Percentiles rank a stretch among this genome's conserved stretches.
Evolutionary conservation across 1,284 basidiomycete genomes (phyloP).

Genomic region (Gymnopus androsaceus): DNA sequence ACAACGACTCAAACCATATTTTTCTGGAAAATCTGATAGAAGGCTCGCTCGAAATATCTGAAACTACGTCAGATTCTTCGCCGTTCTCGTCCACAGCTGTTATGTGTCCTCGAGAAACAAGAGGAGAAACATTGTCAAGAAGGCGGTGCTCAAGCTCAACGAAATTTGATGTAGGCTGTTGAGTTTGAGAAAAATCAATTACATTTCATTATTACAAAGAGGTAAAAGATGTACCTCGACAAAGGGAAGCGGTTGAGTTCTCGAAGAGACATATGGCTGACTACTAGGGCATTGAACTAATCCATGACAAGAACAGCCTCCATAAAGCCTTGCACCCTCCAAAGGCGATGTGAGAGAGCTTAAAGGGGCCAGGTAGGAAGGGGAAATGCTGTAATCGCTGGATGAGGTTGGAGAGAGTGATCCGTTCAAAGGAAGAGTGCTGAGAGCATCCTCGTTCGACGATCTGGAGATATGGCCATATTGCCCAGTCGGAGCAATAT

Average conservation of each 20-base stretch:
- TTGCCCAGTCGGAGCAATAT: too few species aligned
- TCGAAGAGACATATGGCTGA: conserved; percentile 3
- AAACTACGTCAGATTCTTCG: conserved; percentile 25
- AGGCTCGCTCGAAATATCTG: conserved; percentile 41
- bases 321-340: conserved; percentile 6
- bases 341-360: neutral
- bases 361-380: conserved; percentile 2
- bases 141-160: neutral
- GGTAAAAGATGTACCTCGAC: neutral
- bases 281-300: conserved; percentile 13
- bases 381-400: conserved; percentile 20
- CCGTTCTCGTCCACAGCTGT: conserved; percentile 20
- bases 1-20: conserved; percentile 76
- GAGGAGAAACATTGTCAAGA: neutral
- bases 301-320: conserved; percentile 21
- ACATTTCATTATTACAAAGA: neutral
- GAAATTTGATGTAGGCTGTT: neutral
- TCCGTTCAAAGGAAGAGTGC: neutral
- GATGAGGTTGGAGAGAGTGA: conserved; percentile 19
- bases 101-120: conserved; percentile 8
- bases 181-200: neutral
- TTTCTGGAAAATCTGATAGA: conserved; percentile 66
- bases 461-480: too few species aligned
- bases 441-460: neutral
- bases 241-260: neutral